Evolutionary conservation across 805 yeast species (phyloP), one percentile per base, ranked within the genome.

Genomic region (Tetrapisispora namnaoensis): DNA sequence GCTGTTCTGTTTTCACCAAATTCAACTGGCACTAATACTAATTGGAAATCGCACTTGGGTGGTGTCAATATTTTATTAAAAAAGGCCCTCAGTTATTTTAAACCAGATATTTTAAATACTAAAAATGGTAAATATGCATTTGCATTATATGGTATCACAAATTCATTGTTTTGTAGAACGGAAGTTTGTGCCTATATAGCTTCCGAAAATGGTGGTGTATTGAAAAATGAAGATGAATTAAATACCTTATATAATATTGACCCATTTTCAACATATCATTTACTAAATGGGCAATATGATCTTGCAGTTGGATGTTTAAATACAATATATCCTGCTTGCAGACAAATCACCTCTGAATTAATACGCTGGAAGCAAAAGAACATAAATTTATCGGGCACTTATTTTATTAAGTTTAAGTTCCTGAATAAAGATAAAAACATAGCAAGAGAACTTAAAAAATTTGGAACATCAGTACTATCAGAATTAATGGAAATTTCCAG

Each of bases 151-250:
- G 45, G 46, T 32, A 34, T 46, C 11, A 30, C 47, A 14, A 49
- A 49, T 32, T 51, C 47, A 24, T 22, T 36, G 24, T 51, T 48
- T 22, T 42, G 44, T 30, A 28, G 43, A 36, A 43, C 47, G 17
- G 52, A 51, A 40, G 42, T 47, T 8, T 32, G 47, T 34, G 52
- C 54, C 3, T 39, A 42, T 40, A 51, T 51, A 9, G 42, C 52
- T 2, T 37, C 54, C 9, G 54, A 51, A 34, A 51, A 49, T n/a
- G 52, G 52, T 30, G 54, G 54, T 21, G 42, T 45, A 6, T 30
- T 44, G 13, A 37, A 37, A 18, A 35, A 37, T 14, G 21, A 27
- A 5, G 30, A 44, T 22, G 47, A 24, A 20, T 38, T 45, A 34
- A 38, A 45, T 30, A 17, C 17, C 5, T 39, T 37, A 20, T 37